These are phyloP conservation scores for Aphanomyces stellatus DNA, from an alignment of 352 stramenopile genomes.

Conservation along the genomic window DNA sequence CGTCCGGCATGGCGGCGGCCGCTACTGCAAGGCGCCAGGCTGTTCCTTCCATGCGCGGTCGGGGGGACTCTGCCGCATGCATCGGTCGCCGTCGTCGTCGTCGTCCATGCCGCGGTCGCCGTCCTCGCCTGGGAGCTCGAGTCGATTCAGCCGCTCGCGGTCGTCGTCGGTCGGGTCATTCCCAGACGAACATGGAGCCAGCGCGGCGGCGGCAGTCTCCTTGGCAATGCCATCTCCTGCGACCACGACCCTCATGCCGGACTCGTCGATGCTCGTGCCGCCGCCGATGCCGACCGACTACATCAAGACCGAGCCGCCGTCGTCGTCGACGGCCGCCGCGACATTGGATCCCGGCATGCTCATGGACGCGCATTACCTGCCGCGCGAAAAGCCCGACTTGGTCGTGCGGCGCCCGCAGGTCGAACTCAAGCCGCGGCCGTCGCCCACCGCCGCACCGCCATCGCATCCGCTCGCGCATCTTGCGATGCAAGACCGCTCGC, in stretches of 20 bases:
- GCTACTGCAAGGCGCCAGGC: slow-evolving; percentile 7
- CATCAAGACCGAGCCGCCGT: neutral
- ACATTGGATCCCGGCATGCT: neutral
- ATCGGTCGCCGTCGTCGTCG: slow-evolving; percentile 20
- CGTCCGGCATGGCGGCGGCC: slow-evolving; percentile 14
- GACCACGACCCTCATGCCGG: no score
- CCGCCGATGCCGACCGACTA: neutral
- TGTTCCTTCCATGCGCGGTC: slow-evolving; percentile 56
- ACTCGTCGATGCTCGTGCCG: neutral
- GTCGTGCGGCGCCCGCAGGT: neutral
- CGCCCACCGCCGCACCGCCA: neutral
- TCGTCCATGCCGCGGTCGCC: neutral
- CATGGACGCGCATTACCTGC: neutral
- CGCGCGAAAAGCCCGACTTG: neutral
- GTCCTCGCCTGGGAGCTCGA: neutral
- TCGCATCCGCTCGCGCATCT: neutral
- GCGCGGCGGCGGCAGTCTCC: no score
- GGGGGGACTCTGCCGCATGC: slow-evolving; percentile 59
- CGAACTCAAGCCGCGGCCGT: neutral
- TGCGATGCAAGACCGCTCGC: neutral
- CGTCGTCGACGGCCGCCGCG: no score
- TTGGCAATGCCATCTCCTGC: no score
- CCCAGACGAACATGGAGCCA: no score
- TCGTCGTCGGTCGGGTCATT: no score
- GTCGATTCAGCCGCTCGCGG: neutral